Evolutionary conservation across 148 eudicot species (phyloP).

Genomic region (Vaccinium vitisidaea): DNA sequence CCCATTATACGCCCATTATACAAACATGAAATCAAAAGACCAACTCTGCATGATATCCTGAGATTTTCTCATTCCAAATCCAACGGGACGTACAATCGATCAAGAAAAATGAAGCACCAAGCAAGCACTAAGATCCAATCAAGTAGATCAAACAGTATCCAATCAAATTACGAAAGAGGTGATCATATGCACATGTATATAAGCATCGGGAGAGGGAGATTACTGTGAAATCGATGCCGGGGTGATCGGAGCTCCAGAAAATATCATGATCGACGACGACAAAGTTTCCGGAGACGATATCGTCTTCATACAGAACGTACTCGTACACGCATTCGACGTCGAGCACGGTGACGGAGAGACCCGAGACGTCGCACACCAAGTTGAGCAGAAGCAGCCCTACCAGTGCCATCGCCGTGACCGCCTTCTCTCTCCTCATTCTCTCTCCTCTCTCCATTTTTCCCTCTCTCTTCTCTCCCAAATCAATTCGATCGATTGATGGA

Average conservation of each 20-base stretch:
- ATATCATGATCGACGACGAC: constrained; percentile 92
- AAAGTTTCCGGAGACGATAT: constrained; percentile 76
- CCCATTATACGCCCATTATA: neutral
- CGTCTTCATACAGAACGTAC: constrained; percentile 82
- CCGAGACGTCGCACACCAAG: constrained; percentile 32
- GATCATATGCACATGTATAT: neutral
- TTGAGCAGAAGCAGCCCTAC: constrained; percentile 40
- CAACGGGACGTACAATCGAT: neutral
- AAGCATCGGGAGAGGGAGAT: neutral
- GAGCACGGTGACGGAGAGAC: constrained; percentile 73
- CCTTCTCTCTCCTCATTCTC: constrained; percentile 10
- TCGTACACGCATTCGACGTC: constrained; percentile 85
- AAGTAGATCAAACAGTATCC: too few species aligned
- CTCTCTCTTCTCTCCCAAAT: neutral
- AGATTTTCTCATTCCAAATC: neutral
- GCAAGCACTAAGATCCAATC: constrained; percentile 1
- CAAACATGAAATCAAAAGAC: neutral
- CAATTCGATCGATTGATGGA: neutral
- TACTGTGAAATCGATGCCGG: constrained; percentile 90
- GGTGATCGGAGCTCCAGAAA: constrained; percentile 92
- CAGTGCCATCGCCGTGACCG: constrained; percentile 26
- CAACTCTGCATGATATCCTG: neutral
- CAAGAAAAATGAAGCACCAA: neutral
- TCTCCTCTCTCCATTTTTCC: constrained; percentile 30
- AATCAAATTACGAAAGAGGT: neutral